Conservation (phyloP, 2,329 filamentous ascomycete genomes). For the Phoma sp. region DNA sequence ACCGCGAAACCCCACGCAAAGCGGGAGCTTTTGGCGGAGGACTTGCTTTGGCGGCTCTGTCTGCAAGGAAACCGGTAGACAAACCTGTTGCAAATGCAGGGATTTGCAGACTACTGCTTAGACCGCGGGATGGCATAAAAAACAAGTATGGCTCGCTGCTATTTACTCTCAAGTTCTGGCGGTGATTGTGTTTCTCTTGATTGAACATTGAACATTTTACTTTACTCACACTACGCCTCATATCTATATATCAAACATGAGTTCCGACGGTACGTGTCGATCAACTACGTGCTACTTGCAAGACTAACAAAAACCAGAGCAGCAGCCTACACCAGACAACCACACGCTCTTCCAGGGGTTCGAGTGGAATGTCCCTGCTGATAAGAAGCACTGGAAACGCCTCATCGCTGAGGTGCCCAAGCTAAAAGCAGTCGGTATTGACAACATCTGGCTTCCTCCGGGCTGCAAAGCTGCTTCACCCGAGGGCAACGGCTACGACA, state of each 20-base stretch:
- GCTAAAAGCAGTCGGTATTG: slow-evolving; percentile 65
- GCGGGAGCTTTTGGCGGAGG: not conserved
- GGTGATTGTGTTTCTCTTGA: not conserved
- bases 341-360: slow-evolving; percentile 70
- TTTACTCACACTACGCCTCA: not conserved
- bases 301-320: slow-evolving; percentile 29
- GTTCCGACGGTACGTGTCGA: slow-evolving; percentile 31
- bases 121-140: slow-evolving; percentile 1
- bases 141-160: slow-evolving; percentile 1
- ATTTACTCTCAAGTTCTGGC: slow-evolving; percentile 5
- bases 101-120: not conserved
- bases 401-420: slow-evolving; percentile 60
- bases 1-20: slow-evolving; percentile 5
- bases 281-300: not conserved
- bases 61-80: slow-evolving; percentile 5
- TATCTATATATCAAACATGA: slow-evolving; percentile 23
- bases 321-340: slow-evolving; percentile 41
- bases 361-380: slow-evolving; percentile 73
- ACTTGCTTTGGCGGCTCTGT: slow-evolving; percentile 11
- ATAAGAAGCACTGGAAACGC: slow-evolving; percentile 66
- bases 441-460: slow-evolving; percentile 68
- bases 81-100: slow-evolving; percentile 13
- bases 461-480: slow-evolving; percentile 71
- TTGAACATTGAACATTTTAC: not conserved
- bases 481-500: slow-evolving; percentile 66